Percentiles rank a stretch among this genome's conserved stretches.
These are phyloP conservation scores for Trichosporon sp. DNA, from an alignment of 1,284 basidiomycete genomes.

Conservation along the genomic window DNA sequence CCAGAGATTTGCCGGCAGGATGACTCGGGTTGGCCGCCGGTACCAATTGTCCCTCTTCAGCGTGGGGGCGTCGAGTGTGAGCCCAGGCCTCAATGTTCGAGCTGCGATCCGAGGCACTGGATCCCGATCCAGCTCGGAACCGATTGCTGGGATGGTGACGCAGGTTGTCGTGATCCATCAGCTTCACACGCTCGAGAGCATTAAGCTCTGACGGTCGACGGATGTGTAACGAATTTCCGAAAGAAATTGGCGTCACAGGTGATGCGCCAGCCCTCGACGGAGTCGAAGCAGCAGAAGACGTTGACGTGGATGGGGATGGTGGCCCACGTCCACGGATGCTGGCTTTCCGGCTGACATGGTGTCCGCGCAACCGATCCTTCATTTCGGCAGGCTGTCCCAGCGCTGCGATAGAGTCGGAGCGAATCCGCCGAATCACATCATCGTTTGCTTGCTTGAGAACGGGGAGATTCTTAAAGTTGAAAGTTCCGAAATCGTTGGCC, in stretches of 20 bases:
- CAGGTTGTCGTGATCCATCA: slow-evolving; percentile 63
- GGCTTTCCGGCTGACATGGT: not conserved
- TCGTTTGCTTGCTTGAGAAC: slow-evolving; percentile 98
- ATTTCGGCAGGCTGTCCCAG: not conserved
- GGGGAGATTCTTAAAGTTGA: slow-evolving; percentile 96
- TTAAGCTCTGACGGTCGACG: slow-evolving; percentile 81
- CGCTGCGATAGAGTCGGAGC: slow-evolving; percentile 49
- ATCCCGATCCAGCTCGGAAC: slow-evolving; percentile 71
- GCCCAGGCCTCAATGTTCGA: slow-evolving; percentile 34
- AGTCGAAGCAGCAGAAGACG: slow-evolving; percentile 85
- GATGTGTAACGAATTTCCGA: slow-evolving; percentile 52
- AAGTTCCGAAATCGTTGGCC: slow-evolving; percentile 88
- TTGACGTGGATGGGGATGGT: slow-evolving; percentile 80
- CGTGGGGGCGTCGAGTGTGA: slow-evolving; percentile 18
- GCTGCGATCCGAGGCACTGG: slow-evolving; percentile 51
- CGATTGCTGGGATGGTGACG: slow-evolving; percentile 71
- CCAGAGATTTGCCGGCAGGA: slow-evolving; percentile 53
- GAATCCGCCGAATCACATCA: slow-evolving; percentile 90
- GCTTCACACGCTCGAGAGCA: slow-evolving; percentile 78
- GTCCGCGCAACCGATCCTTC: not conserved
- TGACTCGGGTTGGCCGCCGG: not conserved
- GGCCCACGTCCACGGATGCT: slow-evolving; percentile 22
- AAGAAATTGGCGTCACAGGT: not conserved
- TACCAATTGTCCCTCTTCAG: slow-evolving; percentile 9
- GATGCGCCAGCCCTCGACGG: slow-evolving; percentile 63